Conservation (phyloP, 805 yeast genomes). For the Lachancea quebecensis region DNA sequence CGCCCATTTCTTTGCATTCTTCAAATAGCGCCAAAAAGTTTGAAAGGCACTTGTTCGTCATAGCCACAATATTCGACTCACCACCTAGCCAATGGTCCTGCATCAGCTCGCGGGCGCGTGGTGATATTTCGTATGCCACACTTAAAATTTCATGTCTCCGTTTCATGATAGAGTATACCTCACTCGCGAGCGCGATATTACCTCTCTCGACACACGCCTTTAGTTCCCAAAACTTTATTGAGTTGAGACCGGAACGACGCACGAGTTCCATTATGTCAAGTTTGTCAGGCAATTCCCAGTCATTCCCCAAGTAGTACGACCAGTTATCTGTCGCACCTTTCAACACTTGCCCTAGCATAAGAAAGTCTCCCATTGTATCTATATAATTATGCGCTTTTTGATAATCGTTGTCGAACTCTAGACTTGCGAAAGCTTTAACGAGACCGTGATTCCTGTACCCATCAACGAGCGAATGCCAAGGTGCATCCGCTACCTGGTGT, state of each 20-base stretch:
- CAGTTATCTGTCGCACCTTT: conserved; percentile 10
- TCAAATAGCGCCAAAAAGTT: conserved; percentile 12
- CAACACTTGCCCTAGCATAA: conserved; percentile 37
- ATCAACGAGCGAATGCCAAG: conserved; percentile 59
- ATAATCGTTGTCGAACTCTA: conserved; percentile 48
- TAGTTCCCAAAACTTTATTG: conserved; percentile 31
- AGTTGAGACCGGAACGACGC: conserved; percentile 31
- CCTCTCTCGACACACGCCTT: conserved; percentile 52
- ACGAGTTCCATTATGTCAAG: conserved; percentile 39
- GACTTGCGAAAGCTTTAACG: conserved; percentile 40
- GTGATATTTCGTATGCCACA: conserved; percentile 14
- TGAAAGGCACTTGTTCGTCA: conserved; percentile 17
- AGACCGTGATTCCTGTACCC: conserved; percentile 36
- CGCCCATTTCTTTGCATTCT: background rate
- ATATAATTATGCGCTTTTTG: conserved; percentile 46
- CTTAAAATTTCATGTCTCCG: conserved; percentile 12
- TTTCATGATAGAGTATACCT: conserved; percentile 25
- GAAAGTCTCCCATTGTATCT: conserved; percentile 61
- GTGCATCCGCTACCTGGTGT: conserved; percentile 58
- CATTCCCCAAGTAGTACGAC: conserved; percentile 21
- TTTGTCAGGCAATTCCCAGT: conserved; percentile 39
- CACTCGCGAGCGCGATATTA: conserved; percentile 42
- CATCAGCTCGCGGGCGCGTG: conserved; percentile 18
- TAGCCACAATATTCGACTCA: conserved; percentile 18
- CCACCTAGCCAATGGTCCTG: conserved; percentile 26